These are phyloP conservation scores for Asterionellopsis glacialis DNA, from an alignment of 108 stramenopile genomes.

Conservation along the genomic window DNA sequence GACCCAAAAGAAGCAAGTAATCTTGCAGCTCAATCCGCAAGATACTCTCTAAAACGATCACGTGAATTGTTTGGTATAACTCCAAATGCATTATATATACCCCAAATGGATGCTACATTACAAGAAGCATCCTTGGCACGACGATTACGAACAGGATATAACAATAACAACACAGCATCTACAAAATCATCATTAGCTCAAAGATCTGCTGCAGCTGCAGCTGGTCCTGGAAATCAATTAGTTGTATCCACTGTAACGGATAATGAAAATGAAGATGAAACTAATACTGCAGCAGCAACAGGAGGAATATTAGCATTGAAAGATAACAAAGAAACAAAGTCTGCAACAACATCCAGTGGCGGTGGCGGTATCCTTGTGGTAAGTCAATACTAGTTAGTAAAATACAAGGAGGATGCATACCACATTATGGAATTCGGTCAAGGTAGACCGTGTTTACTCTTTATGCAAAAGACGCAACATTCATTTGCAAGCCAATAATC, in stretches of 20 bases:
- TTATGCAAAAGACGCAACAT: no score
- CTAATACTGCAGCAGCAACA: not conserved
- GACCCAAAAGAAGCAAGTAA: not conserved
- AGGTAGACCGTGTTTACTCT: no score
- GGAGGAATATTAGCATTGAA: not conserved
- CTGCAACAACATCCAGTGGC: no score
- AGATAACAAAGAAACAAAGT: no score
- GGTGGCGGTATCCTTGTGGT: no score
- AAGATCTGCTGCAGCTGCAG: not conserved
- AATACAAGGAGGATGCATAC: no score
- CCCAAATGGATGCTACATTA: slow-evolving; percentile 18
- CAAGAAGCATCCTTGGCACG: slow-evolving; percentile 18
- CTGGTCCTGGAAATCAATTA: not conserved
- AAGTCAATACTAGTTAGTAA: no score
- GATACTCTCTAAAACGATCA: slow-evolving; percentile 27
- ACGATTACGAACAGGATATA: slow-evolving; percentile 13
- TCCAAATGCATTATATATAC: slow-evolving; percentile 26
- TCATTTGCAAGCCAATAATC: not conserved
- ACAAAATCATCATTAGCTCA: not conserved
- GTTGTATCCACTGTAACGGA: not conserved
- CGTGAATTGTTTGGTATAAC: slow-evolving; percentile 26
- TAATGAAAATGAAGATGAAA: not conserved
- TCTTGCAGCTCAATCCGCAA: slow-evolving; percentile 17
- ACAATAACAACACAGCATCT: not conserved
- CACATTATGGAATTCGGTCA: no score